Evolutionary conservation across 2,329 filamentous ascomycete genomes (phyloP).

Genomic region (Aspergillus sp.): DNA sequence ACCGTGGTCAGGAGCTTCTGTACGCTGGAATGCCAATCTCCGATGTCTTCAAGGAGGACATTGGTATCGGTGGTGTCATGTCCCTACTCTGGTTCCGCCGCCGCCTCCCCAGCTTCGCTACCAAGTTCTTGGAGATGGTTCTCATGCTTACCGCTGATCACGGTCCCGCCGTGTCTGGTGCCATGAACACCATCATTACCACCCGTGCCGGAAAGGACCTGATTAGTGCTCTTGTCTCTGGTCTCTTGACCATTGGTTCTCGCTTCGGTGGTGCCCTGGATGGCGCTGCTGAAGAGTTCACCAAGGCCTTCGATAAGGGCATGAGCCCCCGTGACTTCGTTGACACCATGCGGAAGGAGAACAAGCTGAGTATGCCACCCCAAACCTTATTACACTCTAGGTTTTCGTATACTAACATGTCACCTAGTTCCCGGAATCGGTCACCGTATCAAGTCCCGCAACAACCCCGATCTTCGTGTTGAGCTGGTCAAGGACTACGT

Average conservation of each 20-base stretch:
- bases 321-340: slow-evolving; percentile 98
- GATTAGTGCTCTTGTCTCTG: slow-evolving; percentile 90
- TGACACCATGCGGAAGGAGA: slow-evolving; percentile 98
- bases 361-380: slow-evolving; percentile 81
- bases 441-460: slow-evolving; percentile 98
- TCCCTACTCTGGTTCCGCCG: slow-evolving; percentile 99
- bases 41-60: slow-evolving; percentile 99
- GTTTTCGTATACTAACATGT: slow-evolving; percentile 26
- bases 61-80: slow-evolving; percentile 99
- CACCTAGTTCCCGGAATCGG: slow-evolving; percentile 83
- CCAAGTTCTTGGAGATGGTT: slow-evolving; percentile 99
- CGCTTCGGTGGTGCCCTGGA: slow-evolving; percentile 98
- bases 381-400: not conserved
- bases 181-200: slow-evolving; percentile 99
- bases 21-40: slow-evolving; percentile 99
- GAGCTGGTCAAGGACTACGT: slow-evolving; percentile 99
- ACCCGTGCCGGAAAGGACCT: slow-evolving; percentile 99
- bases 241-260: slow-evolving; percentile 96
- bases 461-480: slow-evolving; percentile 99
- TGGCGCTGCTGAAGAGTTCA: slow-evolving; percentile 97
- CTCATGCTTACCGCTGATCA: slow-evolving; percentile 99
- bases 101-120: slow-evolving; percentile 90
- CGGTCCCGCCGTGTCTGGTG: slow-evolving; percentile 97
- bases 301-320: slow-evolving; percentile 96
- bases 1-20: slow-evolving; percentile 98